A percentile compares a stretch with the other conserved stretches of the same genome.
These are phyloP conservation scores for Cylindricascospora bacillispora DNA, from an alignment of 1,139 yeast species.

Conservation along the genomic window DNA sequence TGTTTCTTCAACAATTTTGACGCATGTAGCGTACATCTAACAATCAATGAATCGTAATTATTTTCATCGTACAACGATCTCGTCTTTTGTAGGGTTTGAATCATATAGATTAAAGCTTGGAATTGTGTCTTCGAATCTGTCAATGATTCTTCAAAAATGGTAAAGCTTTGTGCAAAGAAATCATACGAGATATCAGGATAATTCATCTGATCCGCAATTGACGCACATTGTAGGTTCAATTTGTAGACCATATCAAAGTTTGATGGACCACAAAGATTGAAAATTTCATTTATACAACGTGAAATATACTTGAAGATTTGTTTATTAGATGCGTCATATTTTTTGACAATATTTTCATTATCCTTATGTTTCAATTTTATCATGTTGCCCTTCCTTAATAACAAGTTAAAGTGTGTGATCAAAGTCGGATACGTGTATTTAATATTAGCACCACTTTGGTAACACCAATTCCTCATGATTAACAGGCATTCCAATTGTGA, in stretches of 20 bases:
- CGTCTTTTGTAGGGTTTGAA: conserved; percentile 37
- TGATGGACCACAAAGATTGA: conserved; percentile 40
- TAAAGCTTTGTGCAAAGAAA: conserved; percentile 76
- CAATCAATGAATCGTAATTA: conserved; percentile 60
- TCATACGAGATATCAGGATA: conserved; percentile 67
- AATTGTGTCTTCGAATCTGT: conserved; percentile 46
- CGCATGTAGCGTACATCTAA: conserved; percentile 78
- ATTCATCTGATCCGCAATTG: conserved; percentile 63
- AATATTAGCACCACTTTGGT: conserved; percentile 41
- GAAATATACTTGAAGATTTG: conserved; percentile 62
- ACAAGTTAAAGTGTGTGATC: conserved; percentile 43
- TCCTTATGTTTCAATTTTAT: conserved; percentile 4
- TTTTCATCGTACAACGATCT: conserved; percentile 21
- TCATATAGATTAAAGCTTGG: conserved; percentile 43
- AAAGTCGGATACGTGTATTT: conserved; percentile 66
- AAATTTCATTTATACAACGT: conserved; percentile 58
- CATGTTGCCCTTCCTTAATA: conserved; percentile 32
- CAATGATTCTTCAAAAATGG: conserved; percentile 73
- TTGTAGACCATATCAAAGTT: conserved; percentile 35
- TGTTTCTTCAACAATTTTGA: conserved; percentile 81
- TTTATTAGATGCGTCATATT: conserved; percentile 15
- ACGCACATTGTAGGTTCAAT: conserved; percentile 42
- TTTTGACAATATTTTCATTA: conserved; percentile 4
- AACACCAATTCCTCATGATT: conserved; percentile 42
- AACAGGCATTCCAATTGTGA: conserved; percentile 34